A percentile compares a stretch with the other conserved stretches of the same genome.
Evolutionary conservation across 257 asterid genomes (phyloP).

Genomic region (Orobanche coerulescens): DNA sequence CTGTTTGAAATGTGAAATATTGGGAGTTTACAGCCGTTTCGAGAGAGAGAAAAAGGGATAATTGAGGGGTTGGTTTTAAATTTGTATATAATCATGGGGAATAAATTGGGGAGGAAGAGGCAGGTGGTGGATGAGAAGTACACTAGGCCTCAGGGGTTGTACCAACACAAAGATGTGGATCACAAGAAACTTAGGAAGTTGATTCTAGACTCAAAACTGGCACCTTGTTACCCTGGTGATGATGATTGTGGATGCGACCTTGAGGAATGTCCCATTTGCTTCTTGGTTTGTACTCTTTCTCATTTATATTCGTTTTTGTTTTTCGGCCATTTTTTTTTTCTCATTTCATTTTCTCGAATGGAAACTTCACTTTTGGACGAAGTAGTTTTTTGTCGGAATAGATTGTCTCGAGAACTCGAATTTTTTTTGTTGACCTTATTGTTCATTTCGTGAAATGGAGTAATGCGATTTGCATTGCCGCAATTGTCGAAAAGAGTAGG

Average conservation of each 20-base stretch:
- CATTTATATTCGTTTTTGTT: neutral
- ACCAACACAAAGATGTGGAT: slow-evolving; percentile 95
- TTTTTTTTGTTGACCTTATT: neutral
- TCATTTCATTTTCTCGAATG: neutral
- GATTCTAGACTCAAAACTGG: slow-evolving; percentile 85
- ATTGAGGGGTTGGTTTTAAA: slow-evolving; percentile 21
- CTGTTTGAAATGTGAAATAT: slow-evolving; percentile 24
- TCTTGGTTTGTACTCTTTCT: slow-evolving; percentile 63
- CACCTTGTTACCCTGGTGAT: slow-evolving; percentile 97
- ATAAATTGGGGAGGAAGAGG: slow-evolving; percentile 89
- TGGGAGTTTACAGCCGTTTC: slow-evolving; percentile 7
- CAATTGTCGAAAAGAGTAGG: slow-evolving; percentile 10
- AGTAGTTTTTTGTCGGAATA: neutral
- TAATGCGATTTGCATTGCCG: neutral
- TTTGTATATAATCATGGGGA: slow-evolving; percentile 86
- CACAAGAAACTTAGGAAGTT: slow-evolving; percentile 93
- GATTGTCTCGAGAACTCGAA: slow-evolving; percentile 6
- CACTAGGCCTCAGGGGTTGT: slow-evolving; percentile 98
- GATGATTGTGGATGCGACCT: slow-evolving; percentile 76
- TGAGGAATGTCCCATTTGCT: slow-evolving; percentile 98
- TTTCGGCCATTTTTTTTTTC: neutral
- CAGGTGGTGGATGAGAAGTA: slow-evolving; percentile 98
- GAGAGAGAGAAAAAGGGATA: neutral
- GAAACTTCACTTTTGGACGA: neutral
- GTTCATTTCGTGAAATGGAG: slow-evolving; percentile 6